Conservation (phyloP, 164 flowering plant species). For the Akebia trifoliata region DNA sequence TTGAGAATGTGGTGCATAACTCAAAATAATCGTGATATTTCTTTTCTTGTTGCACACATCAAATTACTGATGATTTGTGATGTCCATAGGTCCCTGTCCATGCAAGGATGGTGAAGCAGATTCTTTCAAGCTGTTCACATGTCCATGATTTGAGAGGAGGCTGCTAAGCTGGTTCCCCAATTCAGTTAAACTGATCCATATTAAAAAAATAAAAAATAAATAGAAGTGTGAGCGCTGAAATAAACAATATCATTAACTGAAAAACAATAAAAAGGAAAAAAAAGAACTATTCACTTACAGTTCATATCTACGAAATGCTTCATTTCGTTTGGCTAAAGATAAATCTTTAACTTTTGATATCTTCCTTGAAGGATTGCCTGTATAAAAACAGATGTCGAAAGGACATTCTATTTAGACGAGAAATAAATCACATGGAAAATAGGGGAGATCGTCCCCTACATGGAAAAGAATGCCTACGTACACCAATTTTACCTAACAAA, state of each 20-base stretch:
- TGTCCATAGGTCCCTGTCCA: slow-evolving; percentile 5
- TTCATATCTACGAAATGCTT: slow-evolving; percentile 62
- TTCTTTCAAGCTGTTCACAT: slow-evolving; percentile 12
- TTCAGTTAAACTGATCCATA: slow-evolving; percentile 34
- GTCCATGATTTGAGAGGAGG: slow-evolving; percentile 31
- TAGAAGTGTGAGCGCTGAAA: not conserved
- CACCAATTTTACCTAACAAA: not conserved
- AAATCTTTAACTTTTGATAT: slow-evolving; percentile 50
- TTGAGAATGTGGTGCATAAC: slow-evolving; percentile 1
- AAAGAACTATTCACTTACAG: slow-evolving; percentile 41
- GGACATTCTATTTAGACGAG: too few relatives aligned
- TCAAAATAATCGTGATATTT: not conserved
- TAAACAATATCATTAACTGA: not conserved
- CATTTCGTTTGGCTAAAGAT: slow-evolving; percentile 48
- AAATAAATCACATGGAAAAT: too few relatives aligned
- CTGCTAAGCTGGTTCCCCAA: slow-evolving; percentile 53
- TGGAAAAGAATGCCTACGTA: not conserved
- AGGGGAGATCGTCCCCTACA: too few relatives aligned
- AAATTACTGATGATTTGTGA: not conserved
- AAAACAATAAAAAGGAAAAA: not conserved
- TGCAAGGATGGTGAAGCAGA: slow-evolving; percentile 2
- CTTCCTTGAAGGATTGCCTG: slow-evolving; percentile 39
- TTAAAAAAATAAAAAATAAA: not conserved
- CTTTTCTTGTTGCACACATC: not conserved
- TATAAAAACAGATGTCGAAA: not conserved